Base-by-base conservation (phyloP, 179 eudicot species). In the Amaranthus tricolor region DNA sequence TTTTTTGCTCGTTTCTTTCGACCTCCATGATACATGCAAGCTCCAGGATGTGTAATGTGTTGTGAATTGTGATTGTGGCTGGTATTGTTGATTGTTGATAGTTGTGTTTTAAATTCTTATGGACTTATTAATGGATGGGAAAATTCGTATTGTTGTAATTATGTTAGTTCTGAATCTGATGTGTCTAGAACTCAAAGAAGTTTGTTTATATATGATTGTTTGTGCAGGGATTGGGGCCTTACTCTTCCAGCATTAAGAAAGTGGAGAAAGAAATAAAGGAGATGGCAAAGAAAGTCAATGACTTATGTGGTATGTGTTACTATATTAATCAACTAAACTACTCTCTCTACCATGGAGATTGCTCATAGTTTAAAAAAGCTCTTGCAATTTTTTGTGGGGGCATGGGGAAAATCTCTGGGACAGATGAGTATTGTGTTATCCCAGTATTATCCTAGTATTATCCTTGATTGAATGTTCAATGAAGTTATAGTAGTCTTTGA, bases 221-320 rank as follows among this genome's bases (percentile, higher is more conserved):
- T 64, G 7, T 66, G 61, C 83, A 96, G 97, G 98, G 98, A 1
- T 86, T 96, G 89, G 96, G 97, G 56, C 99, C 98, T 67, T 96
- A 96, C 80, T 93, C 99, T 7, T 52, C 82, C 48, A 76, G 84
- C 81, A 93, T 90, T 66, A 91, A 94, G 90, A 85, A 86, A 76
- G 88, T 76, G 14, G 99, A 96, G 76, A 94, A 91, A 81, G 99
- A 96, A 67, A 87, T 96, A 40, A 93, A 96, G 80, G 94, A 96
- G 6, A 84, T 89, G 94, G 92, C 93, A 31, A 96, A 96, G 83
- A 93, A 91, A 79, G 86, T 96, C 71, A 93, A 96, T 78, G 93
- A 96, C 79, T 85, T 96, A 44, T 83, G 91, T 68, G 98, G 99
- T 96, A 87, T 79, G 81, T 74, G 10, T 58, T 55, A 13, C 19